phyloP scores from a whole-genome alignment of 495 filamentous ascomycete species.

The Xylaria palmicola region DNA sequence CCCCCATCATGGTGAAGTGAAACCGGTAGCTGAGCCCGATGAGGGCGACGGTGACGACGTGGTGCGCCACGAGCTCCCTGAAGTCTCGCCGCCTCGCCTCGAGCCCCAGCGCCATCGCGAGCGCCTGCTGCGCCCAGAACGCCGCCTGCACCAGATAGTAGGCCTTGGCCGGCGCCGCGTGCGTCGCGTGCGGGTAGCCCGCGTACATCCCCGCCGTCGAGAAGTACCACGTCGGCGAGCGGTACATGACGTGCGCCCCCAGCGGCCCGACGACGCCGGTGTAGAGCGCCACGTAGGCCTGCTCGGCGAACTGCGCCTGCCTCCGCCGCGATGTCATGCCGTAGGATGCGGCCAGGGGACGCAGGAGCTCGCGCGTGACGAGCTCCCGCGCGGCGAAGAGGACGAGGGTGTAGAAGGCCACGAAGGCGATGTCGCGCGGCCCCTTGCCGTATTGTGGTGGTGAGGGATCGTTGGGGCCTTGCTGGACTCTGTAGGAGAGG shows the following conservation, averaged over 20 bases:
- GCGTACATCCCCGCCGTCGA: constrained; percentile 89
- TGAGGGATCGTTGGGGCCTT: constrained; percentile 35
- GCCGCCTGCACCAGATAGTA: constrained; percentile 94
- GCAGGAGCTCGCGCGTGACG: constrained; percentile 86
- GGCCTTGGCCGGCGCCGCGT: constrained; percentile 80
- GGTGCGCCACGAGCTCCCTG: constrained; percentile 87
- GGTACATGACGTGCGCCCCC: constrained; percentile 87
- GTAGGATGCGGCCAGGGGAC: constrained; percentile 65
- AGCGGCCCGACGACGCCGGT: constrained; percentile 79
- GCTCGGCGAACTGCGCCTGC: constrained; percentile 91
- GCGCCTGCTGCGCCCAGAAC: constrained; percentile 93
- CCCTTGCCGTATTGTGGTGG: constrained; percentile 83
- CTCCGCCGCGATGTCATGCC: constrained; percentile 74
- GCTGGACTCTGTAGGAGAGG: constrained; percentile 79
- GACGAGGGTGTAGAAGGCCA: constrained; percentile 85
- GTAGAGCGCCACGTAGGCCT: constrained; percentile 91
- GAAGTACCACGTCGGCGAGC: constrained; percentile 93
- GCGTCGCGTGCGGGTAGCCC: constrained; percentile 80
- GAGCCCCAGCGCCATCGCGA: constrained; percentile 84
- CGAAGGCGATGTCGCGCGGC: constrained; percentile 76
- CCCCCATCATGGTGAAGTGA: constrained; percentile 95
- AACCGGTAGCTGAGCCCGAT: constrained; percentile 89
- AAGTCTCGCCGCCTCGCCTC: constrained; percentile 96
- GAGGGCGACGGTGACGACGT: constrained; percentile 82
- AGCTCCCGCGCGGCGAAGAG: constrained; percentile 94